These are phyloP conservation scores for Amylostereum chailletii DNA, from an alignment of 1,284 basidiomycete species.

Conservation along the genomic window DNA sequence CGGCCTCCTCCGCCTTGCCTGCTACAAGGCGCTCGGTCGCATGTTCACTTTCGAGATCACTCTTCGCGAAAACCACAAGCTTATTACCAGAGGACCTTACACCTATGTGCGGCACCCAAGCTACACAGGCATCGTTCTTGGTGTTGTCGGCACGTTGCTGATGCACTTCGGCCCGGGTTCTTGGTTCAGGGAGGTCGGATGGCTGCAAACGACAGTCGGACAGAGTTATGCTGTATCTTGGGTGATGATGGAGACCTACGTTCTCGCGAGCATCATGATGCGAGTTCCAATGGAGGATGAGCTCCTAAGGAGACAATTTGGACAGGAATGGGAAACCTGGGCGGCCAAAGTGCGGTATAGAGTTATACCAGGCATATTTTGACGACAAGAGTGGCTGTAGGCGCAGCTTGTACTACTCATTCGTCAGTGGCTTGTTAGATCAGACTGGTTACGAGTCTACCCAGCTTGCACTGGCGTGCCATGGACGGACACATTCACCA, in stretches of 20 bases:
- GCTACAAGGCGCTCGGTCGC: slow-evolving; percentile 33
- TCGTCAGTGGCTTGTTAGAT: too few relatives aligned
- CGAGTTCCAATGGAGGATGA: slow-evolving; percentile 44
- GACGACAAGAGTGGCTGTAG: background rate
- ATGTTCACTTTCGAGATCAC: slow-evolving; percentile 60
- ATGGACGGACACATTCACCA: too few relatives aligned
- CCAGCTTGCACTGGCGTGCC: too few relatives aligned
- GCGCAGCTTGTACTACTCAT: too few relatives aligned
- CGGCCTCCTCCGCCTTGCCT: slow-evolving; percentile 27
- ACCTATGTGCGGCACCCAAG: slow-evolving; percentile 34
- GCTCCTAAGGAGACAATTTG: slow-evolving; percentile 40
- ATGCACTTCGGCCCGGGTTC: slow-evolving; percentile 45
- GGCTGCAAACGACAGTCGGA: slow-evolving; percentile 20
- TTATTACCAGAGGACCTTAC: slow-evolving; percentile 48
- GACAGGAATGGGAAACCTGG: slow-evolving; percentile 43
- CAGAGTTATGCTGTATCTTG: slow-evolving; percentile 27
- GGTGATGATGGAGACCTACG: slow-evolving; percentile 43
- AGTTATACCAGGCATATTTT: slow-evolving; percentile 42
- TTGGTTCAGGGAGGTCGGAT: slow-evolving; percentile 44
- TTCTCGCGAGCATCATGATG: slow-evolving; percentile 38
- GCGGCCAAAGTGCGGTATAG: slow-evolving; percentile 39
- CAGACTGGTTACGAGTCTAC: too few relatives aligned
- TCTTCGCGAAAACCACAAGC: slow-evolving; percentile 41
- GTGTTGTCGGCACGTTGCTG: slow-evolving; percentile 39
- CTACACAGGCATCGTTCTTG: slow-evolving; percentile 20